phyloP scores from a whole-genome alignment of 2,329 filamentous ascomycete genomes.

The Tympanopsis confertula region DNA sequence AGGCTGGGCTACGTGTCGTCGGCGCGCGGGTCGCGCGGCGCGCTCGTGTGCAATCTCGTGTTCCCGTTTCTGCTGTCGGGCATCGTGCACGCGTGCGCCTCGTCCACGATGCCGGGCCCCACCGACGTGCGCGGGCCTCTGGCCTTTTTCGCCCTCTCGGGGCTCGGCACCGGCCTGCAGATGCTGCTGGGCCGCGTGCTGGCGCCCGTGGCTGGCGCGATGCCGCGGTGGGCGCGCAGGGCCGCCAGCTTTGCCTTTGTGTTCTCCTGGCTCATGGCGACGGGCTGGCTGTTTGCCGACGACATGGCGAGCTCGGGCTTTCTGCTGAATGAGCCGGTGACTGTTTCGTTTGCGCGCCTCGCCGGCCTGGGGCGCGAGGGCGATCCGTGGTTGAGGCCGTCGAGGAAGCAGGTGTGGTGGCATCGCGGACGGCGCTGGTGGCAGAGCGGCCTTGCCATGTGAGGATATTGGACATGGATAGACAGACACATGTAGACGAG shows the following conservation, averaged over 20 bases:
- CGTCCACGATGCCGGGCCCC: conserved; percentile 47
- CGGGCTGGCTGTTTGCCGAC: conserved; percentile 55
- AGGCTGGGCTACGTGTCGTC: conserved; percentile 23
- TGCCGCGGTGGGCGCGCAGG: conserved; percentile 34
- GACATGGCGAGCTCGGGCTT: conserved; percentile 65
- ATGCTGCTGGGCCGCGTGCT: conserved; percentile 22
- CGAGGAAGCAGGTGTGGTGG: conserved; percentile 39
- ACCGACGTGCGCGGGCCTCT: conserved; percentile 40
- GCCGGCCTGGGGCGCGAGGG: conserved; percentile 49
- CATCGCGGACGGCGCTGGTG: conserved; percentile 53
- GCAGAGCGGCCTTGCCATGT: conserved; percentile 28
- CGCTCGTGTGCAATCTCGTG: conserved; percentile 20
- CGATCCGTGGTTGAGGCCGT: conserved; percentile 60
- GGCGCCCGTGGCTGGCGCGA: conserved; percentile 13
- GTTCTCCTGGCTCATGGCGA: conserved; percentile 56
- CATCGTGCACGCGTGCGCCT: conserved; percentile 60
- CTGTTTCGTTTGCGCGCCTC: conserved; percentile 57
- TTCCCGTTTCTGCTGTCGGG: conserved; percentile 58
- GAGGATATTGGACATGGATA: conserved; percentile 5
- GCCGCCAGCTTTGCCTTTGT: conserved; percentile 50
- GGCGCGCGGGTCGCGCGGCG: conserved; percentile 14
- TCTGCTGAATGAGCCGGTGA: conserved; percentile 76
- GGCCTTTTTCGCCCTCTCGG: conserved; percentile 64
- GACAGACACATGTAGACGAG: no score
- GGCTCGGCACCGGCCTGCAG: conserved; percentile 54